Base-by-base conservation (phyloP, 2,329 filamentous ascomycete genomes). In the Emmonsiellopsis sp. region DNA sequence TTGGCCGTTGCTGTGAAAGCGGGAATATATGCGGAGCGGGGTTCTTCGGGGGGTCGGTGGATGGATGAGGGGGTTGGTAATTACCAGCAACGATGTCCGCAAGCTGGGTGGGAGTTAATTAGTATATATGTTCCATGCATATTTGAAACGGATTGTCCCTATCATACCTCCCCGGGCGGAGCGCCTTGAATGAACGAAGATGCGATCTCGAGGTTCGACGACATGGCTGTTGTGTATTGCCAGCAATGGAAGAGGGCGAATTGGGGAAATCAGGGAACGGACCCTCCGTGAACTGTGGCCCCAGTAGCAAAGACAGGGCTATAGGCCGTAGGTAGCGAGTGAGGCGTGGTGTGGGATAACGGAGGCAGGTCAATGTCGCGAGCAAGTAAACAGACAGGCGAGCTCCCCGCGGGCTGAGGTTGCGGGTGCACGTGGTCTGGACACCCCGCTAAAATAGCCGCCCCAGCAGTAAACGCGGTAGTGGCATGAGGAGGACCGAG, bases 121-220 rank as follows among this genome's bases (percentile, higher is more conserved):
- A 26, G 20, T 26, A 26, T 67, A 63, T 59, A 47, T 70, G 63
- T 55, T 52, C 55, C 53, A 53, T 35, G 35, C 30, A 11, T 13
- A n/a, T 20, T 43, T 11, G 11, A 16, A 37, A 43, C 15, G 16
- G 49, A 54, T 16, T 42, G 34, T 38, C n/a, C 40, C 48, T 52
- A 50, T 35, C 53, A 32, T 82, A 95, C 92, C 86, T 98, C 93
- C 77, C 93, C 93, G 20, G 93, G 93, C 47, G 93, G 93, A 64
- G 93, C 90, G 67, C 89, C 89, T 76, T 95, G 85, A 60, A 98
- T 85, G 71, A 97, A 98, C 50, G 90, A 85, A 61, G 90, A 87
- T 60, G 89, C 78, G 53, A 84, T 83, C 57, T 81, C 78, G 58
- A 82, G 61, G 16, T 70, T 71, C n/a, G 73, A 73, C 35, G 71